Evolutionary conservation across 2,329 filamentous ascomycete species (phyloP), one percentile per base, ranked within the genome.

Genomic region (Xylogone sp.): DNA sequence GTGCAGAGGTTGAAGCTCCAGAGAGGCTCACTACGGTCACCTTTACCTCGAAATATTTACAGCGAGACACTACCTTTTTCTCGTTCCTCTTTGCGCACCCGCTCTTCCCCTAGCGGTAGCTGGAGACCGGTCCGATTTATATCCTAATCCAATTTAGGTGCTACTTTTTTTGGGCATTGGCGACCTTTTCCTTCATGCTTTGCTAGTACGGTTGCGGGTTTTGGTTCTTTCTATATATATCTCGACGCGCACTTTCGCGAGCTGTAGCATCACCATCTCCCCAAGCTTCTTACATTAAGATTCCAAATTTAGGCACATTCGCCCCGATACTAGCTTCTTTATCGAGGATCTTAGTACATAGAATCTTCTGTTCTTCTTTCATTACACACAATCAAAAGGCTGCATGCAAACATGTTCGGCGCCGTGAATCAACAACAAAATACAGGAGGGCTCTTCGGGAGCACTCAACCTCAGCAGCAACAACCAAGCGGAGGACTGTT

Each of bases 371-470:
- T 16, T 39, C 10, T 16, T 39, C n/a, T 13, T 16, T 16, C 13
- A 16, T 18, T 7, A 39, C 12, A 18, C n/a, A n/a, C n/a, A n/a
- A n/a, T n/a, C n/a, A n/a, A n/a, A n/a, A n/a, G n/a, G n/a, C n/a
- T n/a, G n/a, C 34, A 7, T 7, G 34, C 34, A 39, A 39, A 10
- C 4, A 39, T 39, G 34, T 56, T 57, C 18, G 57, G 43, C 21
- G 46, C 49, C 12, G 29, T 27, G 2, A 31, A 49, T 50, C 60
- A 61, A 53, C 45, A 45, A 56, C 62, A 52, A 56, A 57, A 22
- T 50, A 53, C 43, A 19, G 58, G 59, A 34, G 60, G 57, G 42
- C 19, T 53, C 18, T 58, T 61, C 52, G 59, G 55, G 46, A 56
- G 59, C n/a, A 52, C 10, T 18, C 34, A 39, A 16, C 8, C 8